A percentile compares a stretch with the other conserved stretches of the same genome.
phyloP scores from a whole-genome alignment of 345 rosid genomes.

The Theobroma cacao region DNA sequence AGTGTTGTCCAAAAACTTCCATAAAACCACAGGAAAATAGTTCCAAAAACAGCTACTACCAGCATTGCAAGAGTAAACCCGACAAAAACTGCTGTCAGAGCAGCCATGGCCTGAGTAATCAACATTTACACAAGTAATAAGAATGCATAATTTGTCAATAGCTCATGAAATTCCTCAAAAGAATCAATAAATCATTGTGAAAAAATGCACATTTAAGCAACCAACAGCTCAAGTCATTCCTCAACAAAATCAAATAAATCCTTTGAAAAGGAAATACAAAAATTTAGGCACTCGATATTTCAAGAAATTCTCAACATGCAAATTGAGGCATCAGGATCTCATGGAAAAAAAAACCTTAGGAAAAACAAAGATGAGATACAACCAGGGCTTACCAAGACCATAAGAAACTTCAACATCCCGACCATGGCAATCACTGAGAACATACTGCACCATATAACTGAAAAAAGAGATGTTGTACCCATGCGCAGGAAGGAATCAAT shows the following conservation, averaged over 20 bases:
- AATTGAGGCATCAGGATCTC: constrained; percentile 4
- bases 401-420: constrained; percentile 67
- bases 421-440: constrained; percentile 75
- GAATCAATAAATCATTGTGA: background rate
- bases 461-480: constrained; percentile 85
- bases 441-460: constrained; percentile 86
- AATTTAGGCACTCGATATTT: background rate
- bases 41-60: constrained; percentile 58
- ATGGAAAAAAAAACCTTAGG: background rate
- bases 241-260: background rate
- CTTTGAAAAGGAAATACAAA: background rate
- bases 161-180: background rate
- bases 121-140: constrained; percentile 19
- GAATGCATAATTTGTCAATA: constrained; percentile 5
- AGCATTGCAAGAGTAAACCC: constrained; percentile 66
- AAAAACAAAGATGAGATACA: constrained; percentile 9
- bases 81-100: constrained; percentile 53
- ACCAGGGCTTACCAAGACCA: constrained; percentile 60
- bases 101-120: constrained; percentile 54
- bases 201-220: background rate
- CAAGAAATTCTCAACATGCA: background rate
- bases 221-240: background rate
- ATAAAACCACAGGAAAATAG: constrained; percentile 72
- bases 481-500: constrained; percentile 78
- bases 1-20: constrained; percentile 94